These are phyloP conservation scores for Pogostemon cablin DNA, from an alignment of 257 asterid genomes.

Conservation along the genomic window DNA sequence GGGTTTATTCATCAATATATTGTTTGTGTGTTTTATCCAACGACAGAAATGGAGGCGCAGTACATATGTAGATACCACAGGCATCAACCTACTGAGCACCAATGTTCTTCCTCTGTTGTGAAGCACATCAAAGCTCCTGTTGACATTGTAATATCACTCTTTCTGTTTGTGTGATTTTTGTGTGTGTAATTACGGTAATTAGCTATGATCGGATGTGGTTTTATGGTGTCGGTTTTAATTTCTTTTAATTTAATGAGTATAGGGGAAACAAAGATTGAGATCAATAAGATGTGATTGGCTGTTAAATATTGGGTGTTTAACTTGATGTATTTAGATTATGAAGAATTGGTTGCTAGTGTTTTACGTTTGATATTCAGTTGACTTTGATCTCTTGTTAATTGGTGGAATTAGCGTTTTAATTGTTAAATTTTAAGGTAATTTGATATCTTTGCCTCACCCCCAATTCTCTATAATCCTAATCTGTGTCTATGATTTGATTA, in stretches of 20 bases:
- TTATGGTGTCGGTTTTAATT: background rate
- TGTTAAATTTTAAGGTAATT: conserved; percentile 16
- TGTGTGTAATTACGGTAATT: background rate
- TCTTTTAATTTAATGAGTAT: no score
- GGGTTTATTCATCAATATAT: conserved; percentile 12
- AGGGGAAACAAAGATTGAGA: conserved; percentile 21
- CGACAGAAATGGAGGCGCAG: conserved; percentile 59
- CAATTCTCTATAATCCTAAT: background rate
- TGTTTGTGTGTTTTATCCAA: background rate
- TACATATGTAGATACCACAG: conserved; percentile 48
- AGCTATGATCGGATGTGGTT: conserved; percentile 16
- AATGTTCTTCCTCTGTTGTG: conserved; percentile 73
- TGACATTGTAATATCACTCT: conserved; percentile 60
- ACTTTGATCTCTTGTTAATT: conserved; percentile 12
- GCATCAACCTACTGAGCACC: conserved; percentile 52
- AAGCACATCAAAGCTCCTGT: conserved; percentile 91
- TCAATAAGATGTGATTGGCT: conserved; percentile 17
- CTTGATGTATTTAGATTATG: conserved; percentile 18
- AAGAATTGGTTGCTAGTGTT: conserved; percentile 8
- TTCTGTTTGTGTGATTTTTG: background rate
- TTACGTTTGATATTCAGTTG: conserved; percentile 17
- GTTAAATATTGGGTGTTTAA: background rate
- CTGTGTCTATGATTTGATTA: background rate
- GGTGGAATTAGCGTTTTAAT: conserved; percentile 13
- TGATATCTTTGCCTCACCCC: background rate